Evolutionary conservation across 352 stramenopile species (phyloP).

Genomic region (Pythium myriotylum): DNA sequence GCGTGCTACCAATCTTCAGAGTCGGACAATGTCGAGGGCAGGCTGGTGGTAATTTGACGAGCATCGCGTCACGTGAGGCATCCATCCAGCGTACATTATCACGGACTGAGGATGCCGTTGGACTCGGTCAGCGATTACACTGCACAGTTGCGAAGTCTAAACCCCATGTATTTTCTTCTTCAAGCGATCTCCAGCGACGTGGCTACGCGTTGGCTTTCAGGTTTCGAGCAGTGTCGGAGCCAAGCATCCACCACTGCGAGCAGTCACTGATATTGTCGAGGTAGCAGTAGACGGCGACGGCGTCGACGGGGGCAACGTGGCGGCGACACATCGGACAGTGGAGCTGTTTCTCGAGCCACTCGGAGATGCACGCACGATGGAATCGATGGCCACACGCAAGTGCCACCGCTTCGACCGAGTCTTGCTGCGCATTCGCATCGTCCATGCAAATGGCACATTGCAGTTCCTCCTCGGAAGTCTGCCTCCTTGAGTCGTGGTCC

Average conservation of each 20-base stretch:
- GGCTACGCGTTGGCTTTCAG: too few relatives aligned
- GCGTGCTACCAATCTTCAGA: too few relatives aligned
- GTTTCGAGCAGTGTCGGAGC: too few relatives aligned
- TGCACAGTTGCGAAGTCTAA: too few relatives aligned
- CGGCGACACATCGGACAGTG: background rate
- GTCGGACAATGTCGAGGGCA: too few relatives aligned
- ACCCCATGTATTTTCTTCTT: too few relatives aligned
- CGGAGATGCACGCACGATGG: background rate
- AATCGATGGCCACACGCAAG: background rate
- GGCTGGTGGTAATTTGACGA: too few relatives aligned
- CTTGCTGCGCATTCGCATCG: background rate
- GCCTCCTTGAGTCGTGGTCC: background rate
- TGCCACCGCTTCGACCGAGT: background rate
- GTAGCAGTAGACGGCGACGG: background rate
- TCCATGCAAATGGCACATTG: background rate
- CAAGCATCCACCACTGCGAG: background rate
- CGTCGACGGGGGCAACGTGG: background rate
- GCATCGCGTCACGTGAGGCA: too few relatives aligned
- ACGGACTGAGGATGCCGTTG: too few relatives aligned
- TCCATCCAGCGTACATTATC: too few relatives aligned
- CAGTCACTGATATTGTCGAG: background rate
- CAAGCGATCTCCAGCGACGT: too few relatives aligned
- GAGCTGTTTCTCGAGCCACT: background rate
- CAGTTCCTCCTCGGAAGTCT: background rate
- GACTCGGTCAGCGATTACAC: too few relatives aligned